phyloP scores from a whole-genome alignment of 1,284 basidiomycete species.

The Rhodotorula mucilaginosa region DNA sequence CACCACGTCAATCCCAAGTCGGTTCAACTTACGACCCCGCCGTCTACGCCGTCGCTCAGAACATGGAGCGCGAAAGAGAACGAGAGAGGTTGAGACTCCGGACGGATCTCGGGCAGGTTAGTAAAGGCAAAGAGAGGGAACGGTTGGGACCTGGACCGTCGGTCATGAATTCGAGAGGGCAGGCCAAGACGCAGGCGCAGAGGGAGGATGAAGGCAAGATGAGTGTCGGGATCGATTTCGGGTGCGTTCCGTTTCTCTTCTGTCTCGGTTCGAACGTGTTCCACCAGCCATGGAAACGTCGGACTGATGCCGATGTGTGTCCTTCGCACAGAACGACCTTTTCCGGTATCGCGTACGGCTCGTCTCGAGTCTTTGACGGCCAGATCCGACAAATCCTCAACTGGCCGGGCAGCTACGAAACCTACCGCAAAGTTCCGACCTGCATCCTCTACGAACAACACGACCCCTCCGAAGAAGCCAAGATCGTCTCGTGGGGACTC shows the following conservation, averaged over 20 bases:
- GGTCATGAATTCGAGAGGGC: background rate
- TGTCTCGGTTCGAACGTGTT: too few species aligned
- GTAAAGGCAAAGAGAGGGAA: slow-evolving; percentile 16
- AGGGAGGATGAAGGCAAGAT: slow-evolving; percentile 29
- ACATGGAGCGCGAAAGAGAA: slow-evolving; percentile 12
- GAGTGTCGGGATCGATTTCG: slow-evolving; percentile 37
- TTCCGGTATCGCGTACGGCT: slow-evolving; percentile 68
- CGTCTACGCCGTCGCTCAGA: slow-evolving; percentile 15
- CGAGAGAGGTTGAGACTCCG: slow-evolving; percentile 5
- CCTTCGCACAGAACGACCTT: slow-evolving; percentile 53
- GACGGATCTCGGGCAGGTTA: background rate
- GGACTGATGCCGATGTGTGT: too few species aligned
- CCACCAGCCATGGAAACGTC: too few species aligned
- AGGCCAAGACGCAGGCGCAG: background rate
- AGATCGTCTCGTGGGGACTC: slow-evolving; percentile 31
- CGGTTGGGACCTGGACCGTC: background rate
- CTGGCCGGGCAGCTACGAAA: slow-evolving; percentile 37
- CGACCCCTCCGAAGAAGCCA: slow-evolving; percentile 15
- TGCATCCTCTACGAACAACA: slow-evolving; percentile 35
- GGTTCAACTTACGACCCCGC: slow-evolving; percentile 1
- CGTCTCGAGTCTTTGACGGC: slow-evolving; percentile 31
- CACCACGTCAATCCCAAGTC: background rate
- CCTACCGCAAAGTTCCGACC: slow-evolving; percentile 31
- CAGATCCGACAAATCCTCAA: slow-evolving; percentile 67
- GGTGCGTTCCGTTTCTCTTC: too few species aligned